A percentile compares a stretch with the other conserved stretches of the same genome.
phyloP scores from a whole-genome alignment of 1,284 basidiomycete species.

The Earliella scabrosa region DNA sequence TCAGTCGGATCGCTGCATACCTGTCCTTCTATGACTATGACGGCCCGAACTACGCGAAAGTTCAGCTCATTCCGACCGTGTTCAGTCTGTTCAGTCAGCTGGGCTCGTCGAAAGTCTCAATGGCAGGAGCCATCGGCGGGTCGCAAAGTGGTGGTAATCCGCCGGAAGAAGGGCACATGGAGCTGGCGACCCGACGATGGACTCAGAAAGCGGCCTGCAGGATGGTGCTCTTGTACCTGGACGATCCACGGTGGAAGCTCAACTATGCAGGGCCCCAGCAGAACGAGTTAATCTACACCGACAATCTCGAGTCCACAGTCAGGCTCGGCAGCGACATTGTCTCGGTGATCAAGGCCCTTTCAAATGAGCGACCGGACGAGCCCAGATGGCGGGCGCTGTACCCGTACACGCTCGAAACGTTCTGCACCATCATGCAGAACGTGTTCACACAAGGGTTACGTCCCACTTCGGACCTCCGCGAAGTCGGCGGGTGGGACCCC shows the following conservation, averaged over 20 bases:
- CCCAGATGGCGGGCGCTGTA: no score
- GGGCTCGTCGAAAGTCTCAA: background rate
- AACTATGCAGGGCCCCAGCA: background rate
- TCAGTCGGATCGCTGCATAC: background rate
- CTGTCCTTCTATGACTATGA: constrained; percentile 1
- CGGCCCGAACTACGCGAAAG: background rate
- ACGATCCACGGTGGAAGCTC: background rate
- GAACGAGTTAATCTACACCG: background rate
- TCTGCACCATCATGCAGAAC: no score
- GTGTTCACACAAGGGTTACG: no score
- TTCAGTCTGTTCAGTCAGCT: background rate
- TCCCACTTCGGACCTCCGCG: no score
- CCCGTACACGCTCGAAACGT: no score
- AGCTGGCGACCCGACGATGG: background rate
- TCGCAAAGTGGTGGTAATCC: no score
- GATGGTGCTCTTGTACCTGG: background rate
- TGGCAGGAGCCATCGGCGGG: no score
- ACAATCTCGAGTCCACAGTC: no score
- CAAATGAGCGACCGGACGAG: no score
- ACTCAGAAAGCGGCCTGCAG: background rate
- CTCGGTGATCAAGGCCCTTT: no score
- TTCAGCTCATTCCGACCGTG: background rate
- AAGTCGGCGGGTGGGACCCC: no score
- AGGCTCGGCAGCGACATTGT: background rate
- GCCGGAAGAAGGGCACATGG: background rate